These are phyloP conservation scores for Pythium scleroteichum DNA, from an alignment of 352 stramenopile species.

Conservation along the genomic window DNA sequence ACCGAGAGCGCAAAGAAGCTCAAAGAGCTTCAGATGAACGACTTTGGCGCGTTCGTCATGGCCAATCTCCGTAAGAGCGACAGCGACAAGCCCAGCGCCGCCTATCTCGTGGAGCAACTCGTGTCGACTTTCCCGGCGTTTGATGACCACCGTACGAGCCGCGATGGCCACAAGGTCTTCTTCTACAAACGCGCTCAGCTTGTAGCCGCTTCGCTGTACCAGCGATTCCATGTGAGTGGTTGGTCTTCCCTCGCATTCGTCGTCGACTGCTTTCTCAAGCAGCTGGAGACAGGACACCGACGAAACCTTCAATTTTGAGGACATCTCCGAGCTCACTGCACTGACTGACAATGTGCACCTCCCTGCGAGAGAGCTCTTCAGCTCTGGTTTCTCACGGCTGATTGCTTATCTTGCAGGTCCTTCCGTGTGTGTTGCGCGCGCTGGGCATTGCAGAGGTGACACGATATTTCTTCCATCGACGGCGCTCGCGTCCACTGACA, in stretches of 20 bases:
- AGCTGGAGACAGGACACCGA: slow-evolving; percentile 35
- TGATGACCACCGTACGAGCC: slow-evolving; percentile 56
- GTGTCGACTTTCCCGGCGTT: slow-evolving; percentile 68
- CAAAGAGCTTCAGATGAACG: slow-evolving; percentile 18
- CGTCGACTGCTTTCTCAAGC: not conserved
- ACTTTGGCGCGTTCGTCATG: slow-evolving; percentile 81
- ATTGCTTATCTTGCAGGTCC: slow-evolving; percentile 34
- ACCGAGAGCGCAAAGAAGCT: slow-evolving; percentile 38
- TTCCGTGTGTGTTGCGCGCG: slow-evolving; percentile 74
- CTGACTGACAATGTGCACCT: slow-evolving; percentile 59
- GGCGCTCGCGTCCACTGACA: too few species aligned
- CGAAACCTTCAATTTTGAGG: slow-evolving; percentile 49
- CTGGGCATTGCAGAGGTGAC: slow-evolving; percentile 70
- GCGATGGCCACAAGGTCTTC: slow-evolving; percentile 44
- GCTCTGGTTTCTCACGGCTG: not conserved
- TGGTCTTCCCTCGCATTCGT: not conserved
- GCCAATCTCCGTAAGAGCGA: slow-evolving; percentile 39
- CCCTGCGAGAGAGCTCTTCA: not conserved
- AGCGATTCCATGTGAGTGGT: slow-evolving; percentile 58
- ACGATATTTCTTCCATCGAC: not conserved
- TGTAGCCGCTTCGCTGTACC: slow-evolving; percentile 47
- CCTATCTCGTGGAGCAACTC: slow-evolving; percentile 54
- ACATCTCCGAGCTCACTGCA: slow-evolving; percentile 64
- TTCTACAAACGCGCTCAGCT: slow-evolving; percentile 80
- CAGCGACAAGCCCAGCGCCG: slow-evolving; percentile 38